Conservation (phyloP, 176 grass and related monocot species). For the Olyra latifolia region DNA sequence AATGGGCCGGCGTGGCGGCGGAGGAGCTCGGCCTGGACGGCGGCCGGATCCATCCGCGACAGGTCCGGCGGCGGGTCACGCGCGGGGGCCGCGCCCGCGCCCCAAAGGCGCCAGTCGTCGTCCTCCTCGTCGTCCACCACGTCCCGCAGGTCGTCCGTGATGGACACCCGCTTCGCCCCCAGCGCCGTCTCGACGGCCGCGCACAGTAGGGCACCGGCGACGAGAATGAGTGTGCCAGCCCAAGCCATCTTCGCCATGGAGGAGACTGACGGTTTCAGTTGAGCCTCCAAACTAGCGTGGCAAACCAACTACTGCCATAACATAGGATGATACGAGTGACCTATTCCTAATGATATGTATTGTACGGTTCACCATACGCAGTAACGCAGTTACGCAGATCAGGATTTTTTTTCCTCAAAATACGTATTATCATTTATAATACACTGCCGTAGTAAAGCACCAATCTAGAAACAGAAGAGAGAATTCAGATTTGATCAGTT, state of each 20-base stretch:
- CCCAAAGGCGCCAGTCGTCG: conserved; percentile 75
- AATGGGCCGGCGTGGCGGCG: conserved; percentile 60
- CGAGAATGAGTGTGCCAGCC: neutral
- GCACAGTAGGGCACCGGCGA: conserved; percentile 30
- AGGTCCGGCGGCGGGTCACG: conserved; percentile 56
- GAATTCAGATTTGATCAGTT: neutral
- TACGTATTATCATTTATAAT: neutral
- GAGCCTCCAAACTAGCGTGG: conserved; percentile 1
- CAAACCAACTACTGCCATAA: conserved; percentile 5
- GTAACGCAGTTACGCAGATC: neutral
- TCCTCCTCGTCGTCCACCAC: conserved; percentile 89
- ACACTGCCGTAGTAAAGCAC: neutral
- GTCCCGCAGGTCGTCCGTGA: conserved; percentile 83
- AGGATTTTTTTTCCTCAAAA: neutral
- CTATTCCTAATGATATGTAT: neutral
- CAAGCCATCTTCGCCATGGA: conserved; percentile 22
- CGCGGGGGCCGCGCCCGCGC: conserved; percentile 20
- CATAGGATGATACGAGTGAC: neutral
- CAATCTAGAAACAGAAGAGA: neutral
- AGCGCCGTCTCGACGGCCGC: conserved; percentile 5
- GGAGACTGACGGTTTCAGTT: neutral
- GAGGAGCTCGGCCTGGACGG: conserved; percentile 78
- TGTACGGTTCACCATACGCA: neutral
- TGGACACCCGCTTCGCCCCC: conserved; percentile 51
- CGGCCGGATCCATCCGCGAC: conserved; percentile 61